Evolutionary conservation across 345 rosid genomes (phyloP).

Genomic region (Luvunga scandens): DNA sequence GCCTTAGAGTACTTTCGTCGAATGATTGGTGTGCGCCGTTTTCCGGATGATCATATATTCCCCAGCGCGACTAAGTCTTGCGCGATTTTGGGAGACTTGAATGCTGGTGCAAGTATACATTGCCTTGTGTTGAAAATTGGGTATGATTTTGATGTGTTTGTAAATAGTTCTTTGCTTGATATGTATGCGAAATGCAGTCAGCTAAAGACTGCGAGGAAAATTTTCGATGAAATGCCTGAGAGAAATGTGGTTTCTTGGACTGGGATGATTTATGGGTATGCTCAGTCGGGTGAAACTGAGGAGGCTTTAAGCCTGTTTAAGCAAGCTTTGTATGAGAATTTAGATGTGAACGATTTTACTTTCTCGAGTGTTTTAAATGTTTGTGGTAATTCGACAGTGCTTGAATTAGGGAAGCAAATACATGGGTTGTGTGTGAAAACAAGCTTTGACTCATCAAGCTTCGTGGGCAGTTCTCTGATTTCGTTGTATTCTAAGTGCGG

Average conservation of each 20-base stretch:
- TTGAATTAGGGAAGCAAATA: slow-evolving; percentile 83
- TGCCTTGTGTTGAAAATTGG: slow-evolving; percentile 61
- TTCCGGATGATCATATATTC: slow-evolving; percentile 73
- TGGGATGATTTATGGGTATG: slow-evolving; percentile 84
- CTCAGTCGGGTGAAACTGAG: slow-evolving; percentile 68
- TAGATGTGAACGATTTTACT: slow-evolving; percentile 81
- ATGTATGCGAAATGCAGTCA: slow-evolving; percentile 84
- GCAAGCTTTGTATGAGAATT: slow-evolving; percentile 44
- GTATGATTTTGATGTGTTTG: slow-evolving; percentile 64
- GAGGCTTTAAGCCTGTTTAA: slow-evolving; percentile 73
- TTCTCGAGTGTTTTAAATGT: slow-evolving; percentile 73
- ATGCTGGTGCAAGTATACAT: slow-evolving; percentile 61
- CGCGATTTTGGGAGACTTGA: slow-evolving; percentile 55
- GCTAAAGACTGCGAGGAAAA: slow-evolving; percentile 48
- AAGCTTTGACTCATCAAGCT: slow-evolving; percentile 59
- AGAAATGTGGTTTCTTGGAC: slow-evolving; percentile 93
- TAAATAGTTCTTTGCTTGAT: slow-evolving; percentile 77
- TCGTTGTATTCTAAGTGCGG: slow-evolving; percentile 84
- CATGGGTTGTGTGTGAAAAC: slow-evolving; percentile 80
- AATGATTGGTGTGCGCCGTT: slow-evolving; percentile 41
- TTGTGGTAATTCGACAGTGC: slow-evolving; percentile 65
- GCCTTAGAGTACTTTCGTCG: slow-evolving; percentile 63
- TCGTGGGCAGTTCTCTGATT: slow-evolving; percentile 76
- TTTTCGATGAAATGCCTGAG: slow-evolving; percentile 84
- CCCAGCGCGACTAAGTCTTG: slow-evolving; percentile 81